Evolutionary conservation across 495 filamentous ascomycete genomes (phyloP).

Genomic region (Oidiodendron maius): DNA sequence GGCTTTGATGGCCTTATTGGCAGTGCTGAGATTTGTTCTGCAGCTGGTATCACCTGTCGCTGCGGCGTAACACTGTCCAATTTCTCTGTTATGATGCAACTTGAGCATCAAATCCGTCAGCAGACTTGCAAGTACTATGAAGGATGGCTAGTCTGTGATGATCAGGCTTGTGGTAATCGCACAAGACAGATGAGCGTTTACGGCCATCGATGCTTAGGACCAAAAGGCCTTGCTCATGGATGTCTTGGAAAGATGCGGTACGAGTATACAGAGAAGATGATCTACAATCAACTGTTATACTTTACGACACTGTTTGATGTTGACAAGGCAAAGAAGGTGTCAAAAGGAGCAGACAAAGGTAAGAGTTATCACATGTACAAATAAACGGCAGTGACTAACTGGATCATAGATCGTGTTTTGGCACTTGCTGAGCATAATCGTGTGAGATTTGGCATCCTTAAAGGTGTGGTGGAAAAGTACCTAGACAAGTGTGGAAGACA

Average conservation of each 20-base stretch:
- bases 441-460: conserved; percentile 66
- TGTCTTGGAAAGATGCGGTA: conserved; percentile 87
- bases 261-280: conserved; percentile 77
- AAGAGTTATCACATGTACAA: conserved; percentile 8
- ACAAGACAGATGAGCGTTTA: conserved; percentile 91
- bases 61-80: conserved; percentile 61
- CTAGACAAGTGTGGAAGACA: conserved; percentile 88
- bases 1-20: conserved; percentile 67
- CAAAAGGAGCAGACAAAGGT: conserved; percentile 32
- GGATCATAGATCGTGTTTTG: conserved; percentile 48
- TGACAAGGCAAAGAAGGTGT: conserved; percentile 62
- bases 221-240: conserved; percentile 70
- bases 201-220: conserved; percentile 83
- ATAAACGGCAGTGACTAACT: conserved; percentile 14
- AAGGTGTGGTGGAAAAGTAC: conserved; percentile 76
- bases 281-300: conserved; percentile 94
- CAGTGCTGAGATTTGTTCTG: conserved; percentile 53
- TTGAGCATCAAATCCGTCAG: conserved; percentile 76
- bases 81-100: conserved; percentile 73
- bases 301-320: conserved; percentile 83
- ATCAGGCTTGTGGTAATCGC: conserved; percentile 76
- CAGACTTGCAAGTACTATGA: conserved; percentile 83
- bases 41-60: conserved; percentile 70
- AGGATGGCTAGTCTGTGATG: conserved; percentile 86
- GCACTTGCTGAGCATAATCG: conserved; percentile 77